Percentiles rank a stretch among this genome's conserved stretches.
Conservation (phyloP, 176 grass and related monocot genomes). For the Eremochloa ophiuroides region DNA sequence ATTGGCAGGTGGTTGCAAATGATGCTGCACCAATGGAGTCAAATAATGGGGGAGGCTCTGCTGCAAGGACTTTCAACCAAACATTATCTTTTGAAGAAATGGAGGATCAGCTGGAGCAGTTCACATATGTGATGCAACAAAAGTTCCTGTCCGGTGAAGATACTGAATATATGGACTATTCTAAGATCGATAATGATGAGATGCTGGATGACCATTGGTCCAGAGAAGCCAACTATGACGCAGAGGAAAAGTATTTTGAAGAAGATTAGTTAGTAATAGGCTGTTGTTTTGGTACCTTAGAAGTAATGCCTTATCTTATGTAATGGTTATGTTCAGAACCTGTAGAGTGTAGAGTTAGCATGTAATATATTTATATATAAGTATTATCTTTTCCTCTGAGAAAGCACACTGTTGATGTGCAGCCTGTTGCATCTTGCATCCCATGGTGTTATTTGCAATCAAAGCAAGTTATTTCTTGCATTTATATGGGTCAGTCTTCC, state of each 20-base stretch:
- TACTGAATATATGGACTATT: constrained; percentile 60
- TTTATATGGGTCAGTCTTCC: not conserved
- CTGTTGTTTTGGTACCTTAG: not conserved
- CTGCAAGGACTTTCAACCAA: constrained; percentile 14
- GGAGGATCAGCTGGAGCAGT: constrained; percentile 76
- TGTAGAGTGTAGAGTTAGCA: not conserved
- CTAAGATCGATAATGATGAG: constrained; percentile 78
- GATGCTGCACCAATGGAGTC: not conserved
- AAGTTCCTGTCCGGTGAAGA: constrained; percentile 81
- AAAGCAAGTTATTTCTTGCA: not conserved
- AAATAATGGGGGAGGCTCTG: not conserved
- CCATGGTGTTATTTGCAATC: not conserved
- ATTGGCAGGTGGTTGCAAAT: constrained; percentile 21
- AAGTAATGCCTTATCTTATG: not conserved
- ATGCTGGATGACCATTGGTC: constrained; percentile 82
- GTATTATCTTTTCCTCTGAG: not conserved
- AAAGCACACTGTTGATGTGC: not conserved
- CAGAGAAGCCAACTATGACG: constrained; percentile 77
- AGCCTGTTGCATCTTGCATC: not conserved
- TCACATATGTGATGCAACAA: constrained; percentile 82
- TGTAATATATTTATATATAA: constrained; percentile 20
- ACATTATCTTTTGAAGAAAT: constrained; percentile 61
- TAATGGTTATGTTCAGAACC: not conserved
- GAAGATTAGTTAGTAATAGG: constrained; percentile 44
- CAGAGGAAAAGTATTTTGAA: constrained; percentile 80